Evolutionary conservation across 2,329 filamentous ascomycete species (phyloP).

Genomic region (Fusarium kyushuense): DNA sequence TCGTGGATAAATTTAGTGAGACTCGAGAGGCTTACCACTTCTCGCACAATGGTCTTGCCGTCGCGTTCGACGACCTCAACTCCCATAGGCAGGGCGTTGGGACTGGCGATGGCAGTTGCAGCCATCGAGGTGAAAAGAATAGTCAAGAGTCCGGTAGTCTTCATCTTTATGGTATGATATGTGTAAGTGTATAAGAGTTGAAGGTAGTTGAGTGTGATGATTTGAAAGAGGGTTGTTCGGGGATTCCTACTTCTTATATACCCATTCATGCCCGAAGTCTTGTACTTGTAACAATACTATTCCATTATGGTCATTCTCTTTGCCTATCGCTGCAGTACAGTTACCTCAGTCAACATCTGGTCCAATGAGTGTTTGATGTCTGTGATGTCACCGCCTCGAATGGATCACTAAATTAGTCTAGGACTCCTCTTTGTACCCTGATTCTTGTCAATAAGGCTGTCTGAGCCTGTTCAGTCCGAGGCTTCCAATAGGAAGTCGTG

Average conservation of each 20-base stretch:
- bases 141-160: neutral
- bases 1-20: neutral
- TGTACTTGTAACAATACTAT: neutral
- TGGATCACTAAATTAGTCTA: neutral
- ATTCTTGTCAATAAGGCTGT: neutral
- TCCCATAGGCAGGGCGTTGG: neutral
- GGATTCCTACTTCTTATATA: neutral
- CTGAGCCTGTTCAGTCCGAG: neutral
- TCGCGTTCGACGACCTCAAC: neutral
- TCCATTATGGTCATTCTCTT: too few relatives aligned
- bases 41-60: neutral
- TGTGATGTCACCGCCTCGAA: neutral
- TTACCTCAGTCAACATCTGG: neutral
- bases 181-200: neutral
- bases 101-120: neutral
- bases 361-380: too few relatives aligned
- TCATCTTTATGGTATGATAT: neutral
- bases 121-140: neutral
- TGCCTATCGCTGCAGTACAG: too few relatives aligned
- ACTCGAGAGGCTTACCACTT: neutral
- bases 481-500: neutral
- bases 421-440: neutral
- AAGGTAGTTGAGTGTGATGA: neutral
- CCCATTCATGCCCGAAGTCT: rapidly evolving
- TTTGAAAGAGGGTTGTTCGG: neutral